These are phyloP conservation scores for Tillandsia fasciculata DNA, from an alignment of 176 grass and related monocot species.

Conservation along the genomic window DNA sequence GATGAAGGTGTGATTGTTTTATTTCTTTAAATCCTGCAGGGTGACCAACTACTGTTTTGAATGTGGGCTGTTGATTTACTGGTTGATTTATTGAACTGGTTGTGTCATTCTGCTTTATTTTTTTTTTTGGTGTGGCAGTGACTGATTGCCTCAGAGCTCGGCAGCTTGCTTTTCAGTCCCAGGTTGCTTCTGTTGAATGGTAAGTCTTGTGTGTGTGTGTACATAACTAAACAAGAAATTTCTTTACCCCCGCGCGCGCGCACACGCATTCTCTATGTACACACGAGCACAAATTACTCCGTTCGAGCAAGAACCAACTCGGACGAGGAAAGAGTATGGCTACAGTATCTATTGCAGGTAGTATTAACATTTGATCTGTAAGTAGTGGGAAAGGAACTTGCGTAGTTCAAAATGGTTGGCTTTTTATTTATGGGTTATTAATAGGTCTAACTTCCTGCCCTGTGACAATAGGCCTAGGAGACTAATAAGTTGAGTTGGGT, in stretches of 20 bases:
- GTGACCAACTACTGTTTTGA: background rate
- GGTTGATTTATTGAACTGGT: background rate
- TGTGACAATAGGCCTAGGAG: no score
- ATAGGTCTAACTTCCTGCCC: no score
- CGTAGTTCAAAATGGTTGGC: background rate
- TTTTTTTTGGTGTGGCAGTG: background rate
- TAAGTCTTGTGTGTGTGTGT: background rate
- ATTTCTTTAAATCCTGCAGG: background rate
- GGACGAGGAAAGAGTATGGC: no score
- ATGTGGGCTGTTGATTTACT: background rate
- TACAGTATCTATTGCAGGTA: background rate
- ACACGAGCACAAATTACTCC: no score
- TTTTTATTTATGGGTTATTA: no score
- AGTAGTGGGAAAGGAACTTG: background rate
- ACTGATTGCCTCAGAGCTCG: background rate
- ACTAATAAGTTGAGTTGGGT: no score
- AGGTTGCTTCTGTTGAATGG: background rate
- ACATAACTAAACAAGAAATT: background rate
- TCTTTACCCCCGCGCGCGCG: background rate
- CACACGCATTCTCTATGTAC: no score
- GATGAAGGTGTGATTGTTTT: background rate
- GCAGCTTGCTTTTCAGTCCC: background rate
- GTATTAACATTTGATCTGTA: background rate
- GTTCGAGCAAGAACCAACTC: no score
- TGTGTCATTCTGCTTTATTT: background rate